A percentile compares a stretch with the other conserved stretches of the same genome.
These are phyloP conservation scores for Podospora conica DNA, from an alignment of 495 filamentous ascomycete species.

Conservation along the genomic window DNA sequence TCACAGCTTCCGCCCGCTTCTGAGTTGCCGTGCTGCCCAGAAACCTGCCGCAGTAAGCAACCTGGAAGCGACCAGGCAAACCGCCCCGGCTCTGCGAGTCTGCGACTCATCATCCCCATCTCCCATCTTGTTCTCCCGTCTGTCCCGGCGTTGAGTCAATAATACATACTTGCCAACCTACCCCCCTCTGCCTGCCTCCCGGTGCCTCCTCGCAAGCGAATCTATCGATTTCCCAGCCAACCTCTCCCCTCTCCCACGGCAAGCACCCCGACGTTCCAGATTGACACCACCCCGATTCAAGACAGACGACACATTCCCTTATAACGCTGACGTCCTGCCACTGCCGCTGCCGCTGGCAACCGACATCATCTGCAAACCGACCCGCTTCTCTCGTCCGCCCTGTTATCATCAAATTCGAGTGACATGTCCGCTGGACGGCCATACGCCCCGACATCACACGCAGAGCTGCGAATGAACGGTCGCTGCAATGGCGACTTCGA, in stretches of 20 bases:
- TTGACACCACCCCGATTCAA: neutral
- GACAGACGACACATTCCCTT: neutral
- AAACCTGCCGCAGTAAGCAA: constrained; percentile 8
- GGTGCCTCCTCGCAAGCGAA: neutral
- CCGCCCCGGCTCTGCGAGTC: neutral
- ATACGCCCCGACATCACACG: neutral
- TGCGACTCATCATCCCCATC: constrained; percentile 10
- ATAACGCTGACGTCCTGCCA: neutral
- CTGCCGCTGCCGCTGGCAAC: neutral
- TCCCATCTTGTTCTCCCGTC: too few relatives aligned
- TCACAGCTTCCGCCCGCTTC: neutral
- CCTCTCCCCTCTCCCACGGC: neutral
- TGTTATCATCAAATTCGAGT: neutral
- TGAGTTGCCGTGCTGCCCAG: constrained; percentile 4
- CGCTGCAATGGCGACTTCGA: constrained; percentile 4
- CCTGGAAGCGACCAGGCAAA: neutral
- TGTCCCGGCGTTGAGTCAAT: constrained; percentile 6
- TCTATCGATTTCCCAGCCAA: neutral
- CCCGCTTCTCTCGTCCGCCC: neutral
- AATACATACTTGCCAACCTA: neutral
- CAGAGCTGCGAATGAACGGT: constrained; percentile 5
- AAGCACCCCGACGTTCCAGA: neutral
- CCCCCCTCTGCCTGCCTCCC: neutral
- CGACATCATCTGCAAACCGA: neutral
- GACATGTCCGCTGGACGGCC: constrained; percentile 13